Evolutionary conservation across 306 rosid species (phyloP), one percentile per base, ranked within the genome.

Genomic region (Quercus aquifolioides): DNA sequence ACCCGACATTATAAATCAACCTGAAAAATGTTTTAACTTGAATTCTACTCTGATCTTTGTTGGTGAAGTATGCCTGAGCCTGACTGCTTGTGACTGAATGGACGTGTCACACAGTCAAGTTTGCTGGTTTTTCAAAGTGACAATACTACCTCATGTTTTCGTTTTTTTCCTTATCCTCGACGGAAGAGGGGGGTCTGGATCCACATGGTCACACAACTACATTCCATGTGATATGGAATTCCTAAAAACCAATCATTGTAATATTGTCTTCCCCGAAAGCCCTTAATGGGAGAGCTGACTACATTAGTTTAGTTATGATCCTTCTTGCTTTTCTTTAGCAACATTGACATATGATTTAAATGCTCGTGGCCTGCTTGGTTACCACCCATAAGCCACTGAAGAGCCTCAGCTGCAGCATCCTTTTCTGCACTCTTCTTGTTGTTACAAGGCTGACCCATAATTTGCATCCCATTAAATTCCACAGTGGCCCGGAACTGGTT

Each of bases 351-450:
- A 64, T 91, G 97, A 76, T 89, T 82, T 81, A 90, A 18, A 67
- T 68, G 79, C 73, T 90, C 94, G 8, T 86, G 76, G 77, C 92
- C 91, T 35, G 83, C 73, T 74, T 81, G 88, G 59, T 80, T 84
- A 80, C 86, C 90, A 74, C 95, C 94, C 87, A 87, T 86, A 74
- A 96, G 85, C 96, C 98, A 91, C 79, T 93, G 94, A 73, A 96
- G 85, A 21, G 98, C 98, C 88, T 90, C 96, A 55, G 98, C 94
- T 30, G 97, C 98, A 8, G 98, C 98, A 84, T 93, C 99, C 80
- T 96, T 93, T 84, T 96, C 97, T 15, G 98, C 99, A 74, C 86
- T 91, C 83, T 95, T 95, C 85, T 96, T 96, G 87, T 93, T 93
- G 75, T 73, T 88, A 83, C 94, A 93, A 28, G 96, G 97, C 57